Evolutionary conservation across 495 filamentous ascomycete genomes (phyloP), one percentile per base, ranked within the genome.

Genomic region (Monascus purpureus): DNA sequence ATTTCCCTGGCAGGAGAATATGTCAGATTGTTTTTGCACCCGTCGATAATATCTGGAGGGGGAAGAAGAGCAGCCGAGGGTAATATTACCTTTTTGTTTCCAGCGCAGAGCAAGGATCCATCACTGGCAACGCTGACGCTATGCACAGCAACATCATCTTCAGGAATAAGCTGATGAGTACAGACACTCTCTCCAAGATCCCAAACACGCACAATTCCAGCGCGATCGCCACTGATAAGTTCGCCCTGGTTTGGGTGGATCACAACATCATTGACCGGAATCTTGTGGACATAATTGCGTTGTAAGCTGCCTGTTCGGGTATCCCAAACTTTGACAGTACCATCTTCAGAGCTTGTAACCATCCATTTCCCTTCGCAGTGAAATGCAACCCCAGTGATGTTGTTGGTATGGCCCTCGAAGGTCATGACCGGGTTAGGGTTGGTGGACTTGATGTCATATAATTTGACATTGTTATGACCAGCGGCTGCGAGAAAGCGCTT

Each of bases 321-420:
- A 52, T 97, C 92, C 90, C 90, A 97, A 28, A 97, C 93, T 65
- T 95, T 96, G 40, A 97, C 88, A 6, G 86, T 93, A 29, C 87
- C 82, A 46, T 97, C 90, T 52, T 97, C 90, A 23, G 83, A 92
- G 56, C 82, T 90, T 3, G 90, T 97, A n/a, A 95, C 88, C 86
- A 97, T 95, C 90, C 90, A 97, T 58, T 96, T 96, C 8, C 86
- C 86, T 51, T 97, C 90, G 46, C 86, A 94, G 53, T 97, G 90
- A 49, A 96, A 97, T 15, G 86, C 90, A 16, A 97, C 79, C 3
- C 92, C 90, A 0, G 90, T 97, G 50, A 97, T 74, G 43, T 97
- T 97, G 41, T 75, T 80, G 11, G 84, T 92, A 52, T 97, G 90
- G 29, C 90, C 90, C 37, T 95, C 87, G 47, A 97, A 96, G 23